Base-by-base conservation (phyloP, 768 basidiomycete genomes). In the Termitomyces sp. region DNA sequence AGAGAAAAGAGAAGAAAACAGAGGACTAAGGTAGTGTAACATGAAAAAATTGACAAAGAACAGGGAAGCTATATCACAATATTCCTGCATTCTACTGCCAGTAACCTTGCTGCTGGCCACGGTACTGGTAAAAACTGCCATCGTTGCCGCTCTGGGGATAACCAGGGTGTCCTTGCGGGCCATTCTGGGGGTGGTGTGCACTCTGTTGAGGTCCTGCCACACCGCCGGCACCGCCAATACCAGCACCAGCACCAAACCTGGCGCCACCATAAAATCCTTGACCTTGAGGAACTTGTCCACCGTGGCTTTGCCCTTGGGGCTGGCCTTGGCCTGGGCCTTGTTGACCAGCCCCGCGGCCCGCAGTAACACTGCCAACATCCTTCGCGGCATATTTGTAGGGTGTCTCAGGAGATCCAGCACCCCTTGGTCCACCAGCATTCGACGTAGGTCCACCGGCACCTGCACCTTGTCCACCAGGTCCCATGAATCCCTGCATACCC, bases 361-460 rank as follows among this genome's bases (percentile, higher is more conserved):
- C 74, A 14, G 79, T 75, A 37, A 76, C 77, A 37, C 77, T 72
- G 2, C 79, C 76, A 39, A 82, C 81, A 56, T 88, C 89, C 74
- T 89, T 88, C 12, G 79, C 74, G 4, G 79, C 81, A 65, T 90
- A 91, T 67, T 92, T 91, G 72, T 89, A 91, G 16, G 86, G 73
- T 8, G 83, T 73, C 70, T 91, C 90, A 1, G 89, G 88, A 6
- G 88, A 89, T 14, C 77, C 75, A 34, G 79, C 81, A 20, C 77
- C 75, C 14, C 79, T 72, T 12, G 80, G 80, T 4, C 80, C 85
- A 37, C 78, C 74, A 22, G 78, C 68, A 58, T 70, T 73, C 20
- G 74, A 67, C 0, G 78, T 69, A 61, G 75, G 72, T 18, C 69
- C 74, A 16, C 69, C 69, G 44, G 74, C 68, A 46, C 75, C 69